A percentile compares a stretch with the other conserved stretches of the same genome.
These are phyloP conservation scores for Rhodotorula paludigena DNA, from an alignment of 768 basidiomycete species.

Conservation along the genomic window DNA sequence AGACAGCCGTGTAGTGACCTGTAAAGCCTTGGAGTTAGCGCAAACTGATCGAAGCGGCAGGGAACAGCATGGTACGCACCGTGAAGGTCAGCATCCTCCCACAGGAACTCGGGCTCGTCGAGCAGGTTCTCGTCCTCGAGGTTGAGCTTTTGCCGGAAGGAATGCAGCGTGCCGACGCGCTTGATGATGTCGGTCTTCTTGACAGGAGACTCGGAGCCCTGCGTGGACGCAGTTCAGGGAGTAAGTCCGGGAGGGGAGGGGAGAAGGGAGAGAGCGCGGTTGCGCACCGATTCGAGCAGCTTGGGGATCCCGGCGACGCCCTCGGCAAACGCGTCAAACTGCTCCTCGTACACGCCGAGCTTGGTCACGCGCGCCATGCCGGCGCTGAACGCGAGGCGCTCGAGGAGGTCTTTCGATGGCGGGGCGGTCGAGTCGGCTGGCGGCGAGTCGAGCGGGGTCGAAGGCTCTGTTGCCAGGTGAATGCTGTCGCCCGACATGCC, in stretches of 20 bases:
- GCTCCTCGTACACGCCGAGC: slow-evolving; percentile 43
- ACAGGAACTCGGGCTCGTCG: slow-evolving; percentile 87
- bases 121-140: slow-evolving; percentile 82
- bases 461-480: slow-evolving; percentile 11
- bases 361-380: slow-evolving; percentile 41
- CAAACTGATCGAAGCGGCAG: neutral
- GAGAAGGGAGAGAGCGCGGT: neutral
- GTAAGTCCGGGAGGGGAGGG: neutral
- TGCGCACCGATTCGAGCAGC: slow-evolving; percentile 28
- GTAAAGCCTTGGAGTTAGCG: neutral
- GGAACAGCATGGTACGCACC: slow-evolving; percentile 49
- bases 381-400: slow-evolving; percentile 38
- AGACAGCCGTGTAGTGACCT: slow-evolving; percentile 74
- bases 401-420: slow-evolving; percentile 37
- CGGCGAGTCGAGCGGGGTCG: neutral
- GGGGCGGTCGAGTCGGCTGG: neutral
- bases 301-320: slow-evolving; percentile 30
- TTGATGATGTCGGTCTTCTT: slow-evolving; percentile 68
- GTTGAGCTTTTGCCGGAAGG: slow-evolving; percentile 85
- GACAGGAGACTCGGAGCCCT: slow-evolving; percentile 37
- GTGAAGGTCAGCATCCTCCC: slow-evolving; percentile 88
- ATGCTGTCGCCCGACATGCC: slow-evolving; percentile 32
- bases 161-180: slow-evolving; percentile 85
- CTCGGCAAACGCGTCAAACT: slow-evolving; percentile 40
- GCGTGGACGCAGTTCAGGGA: neutral